Conservation (phyloP, 805 yeast genomes). For the Wickerhamomyces rabaulensis region DNA sequence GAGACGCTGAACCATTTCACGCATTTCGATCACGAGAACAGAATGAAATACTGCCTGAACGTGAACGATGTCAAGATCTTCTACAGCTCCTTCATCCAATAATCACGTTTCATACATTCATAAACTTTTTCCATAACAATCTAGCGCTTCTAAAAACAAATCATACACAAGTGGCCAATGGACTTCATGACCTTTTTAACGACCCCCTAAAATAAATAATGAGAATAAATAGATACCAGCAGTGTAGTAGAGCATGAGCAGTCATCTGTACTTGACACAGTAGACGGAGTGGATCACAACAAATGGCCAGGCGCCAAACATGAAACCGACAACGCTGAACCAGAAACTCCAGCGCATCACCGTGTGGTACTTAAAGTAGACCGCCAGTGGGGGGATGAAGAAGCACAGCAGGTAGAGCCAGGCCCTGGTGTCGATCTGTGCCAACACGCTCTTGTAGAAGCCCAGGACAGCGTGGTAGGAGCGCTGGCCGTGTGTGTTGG, state of each 20-base stretch:
- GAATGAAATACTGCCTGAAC: slow-evolving; percentile 21
- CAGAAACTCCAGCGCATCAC: not conserved
- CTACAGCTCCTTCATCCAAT: slow-evolving; percentile 27
- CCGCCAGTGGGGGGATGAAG: slow-evolving; percentile 5
- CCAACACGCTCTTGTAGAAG: not conserved
- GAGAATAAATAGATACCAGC: not conserved
- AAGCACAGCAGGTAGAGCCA: not conserved
- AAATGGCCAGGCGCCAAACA: slow-evolving; percentile 1
- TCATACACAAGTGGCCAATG: not conserved
- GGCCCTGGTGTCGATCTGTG: not conserved
- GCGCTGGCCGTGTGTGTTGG: not conserved
- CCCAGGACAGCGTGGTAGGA: no score
- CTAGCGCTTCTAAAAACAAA: not conserved
- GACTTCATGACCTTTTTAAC: not conserved
- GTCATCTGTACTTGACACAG: not conserved
- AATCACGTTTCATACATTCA: not conserved
- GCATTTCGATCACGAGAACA: slow-evolving; percentile 23
- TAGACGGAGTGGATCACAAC: slow-evolving; percentile 1
- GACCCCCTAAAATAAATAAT: not conserved
- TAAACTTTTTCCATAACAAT: slow-evolving; percentile 6
- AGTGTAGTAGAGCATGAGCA: not conserved
- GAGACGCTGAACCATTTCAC: slow-evolving; percentile 28
- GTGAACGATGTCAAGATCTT: slow-evolving; percentile 29
- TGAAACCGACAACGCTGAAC: not conserved
- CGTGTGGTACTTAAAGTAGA: not conserved